Evolutionary conservation across 2,329 filamentous ascomycete species (phyloP).

Genomic region (Pseudovirgaria hyperparasitica): DNA sequence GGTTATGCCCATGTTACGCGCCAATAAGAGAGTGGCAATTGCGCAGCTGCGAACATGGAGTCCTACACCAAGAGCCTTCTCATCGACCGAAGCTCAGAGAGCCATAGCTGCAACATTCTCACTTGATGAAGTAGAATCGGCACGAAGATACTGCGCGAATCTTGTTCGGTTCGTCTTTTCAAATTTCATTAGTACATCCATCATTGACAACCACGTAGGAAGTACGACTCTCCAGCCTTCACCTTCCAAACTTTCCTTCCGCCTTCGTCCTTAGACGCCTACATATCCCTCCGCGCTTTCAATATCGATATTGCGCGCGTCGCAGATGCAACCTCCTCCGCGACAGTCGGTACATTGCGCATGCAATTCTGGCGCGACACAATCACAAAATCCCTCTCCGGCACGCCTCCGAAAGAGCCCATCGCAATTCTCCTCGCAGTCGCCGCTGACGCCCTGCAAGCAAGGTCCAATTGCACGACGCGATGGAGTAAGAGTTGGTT

Average conservation of each 20-base stretch:
- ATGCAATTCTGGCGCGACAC: slow-evolving; percentile 93
- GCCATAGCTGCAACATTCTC: too few species aligned
- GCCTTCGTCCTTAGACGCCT: slow-evolving; percentile 60
- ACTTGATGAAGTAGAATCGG: slow-evolving; percentile 39
- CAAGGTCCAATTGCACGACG: slow-evolving; percentile 32
- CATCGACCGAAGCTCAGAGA: too few species aligned
- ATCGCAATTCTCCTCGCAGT: slow-evolving; percentile 73
- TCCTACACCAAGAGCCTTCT: too few species aligned
- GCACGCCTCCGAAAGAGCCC: slow-evolving; percentile 74
- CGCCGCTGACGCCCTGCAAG: slow-evolving; percentile 47
- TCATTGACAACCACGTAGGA: slow-evolving; percentile 36
- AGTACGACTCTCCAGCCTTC: slow-evolving; percentile 80
- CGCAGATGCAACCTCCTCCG: slow-evolving; percentile 77
- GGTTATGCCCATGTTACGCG: too few species aligned
- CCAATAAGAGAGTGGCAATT: too few species aligned
- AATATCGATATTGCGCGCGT: slow-evolving; percentile 87
- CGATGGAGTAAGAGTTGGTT: slow-evolving; percentile 44
- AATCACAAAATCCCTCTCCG: slow-evolving; percentile 63
- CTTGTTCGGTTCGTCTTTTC: slow-evolving; percentile 39
- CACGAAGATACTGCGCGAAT: slow-evolving; percentile 45
- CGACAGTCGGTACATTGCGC: slow-evolving; percentile 76
- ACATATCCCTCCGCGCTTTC: slow-evolving; percentile 80
- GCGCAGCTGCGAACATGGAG: too few species aligned
- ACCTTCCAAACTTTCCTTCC: slow-evolving; percentile 79
- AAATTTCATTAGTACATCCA: slow-evolving; percentile 1